Conservation (phyloP, 495 filamentous ascomycete species). For the Daldinia decipiens region DNA sequence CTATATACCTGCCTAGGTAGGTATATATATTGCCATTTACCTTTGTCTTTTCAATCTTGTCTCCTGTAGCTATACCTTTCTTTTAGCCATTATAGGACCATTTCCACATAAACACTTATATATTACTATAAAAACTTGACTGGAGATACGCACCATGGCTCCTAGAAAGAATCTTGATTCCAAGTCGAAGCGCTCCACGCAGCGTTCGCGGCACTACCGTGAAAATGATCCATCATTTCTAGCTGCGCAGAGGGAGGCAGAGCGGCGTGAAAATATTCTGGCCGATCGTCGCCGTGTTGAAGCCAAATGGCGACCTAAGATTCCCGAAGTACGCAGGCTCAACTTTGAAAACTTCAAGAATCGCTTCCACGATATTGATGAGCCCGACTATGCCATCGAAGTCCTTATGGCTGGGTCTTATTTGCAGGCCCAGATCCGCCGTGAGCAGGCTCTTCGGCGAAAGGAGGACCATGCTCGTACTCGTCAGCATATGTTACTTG, state of each 20-base stretch:
- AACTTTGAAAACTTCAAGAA: slow-evolving; percentile 56
- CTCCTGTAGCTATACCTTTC: background rate
- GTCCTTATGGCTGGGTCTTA: slow-evolving; percentile 46
- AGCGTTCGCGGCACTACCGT: background rate
- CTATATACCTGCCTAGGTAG: background rate
- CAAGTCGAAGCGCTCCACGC: slow-evolving; percentile 9
- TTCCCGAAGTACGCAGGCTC: slow-evolving; percentile 49
- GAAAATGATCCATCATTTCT: slow-evolving; percentile 31
- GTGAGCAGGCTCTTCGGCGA: slow-evolving; percentile 43
- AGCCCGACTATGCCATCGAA: slow-evolving; percentile 50
- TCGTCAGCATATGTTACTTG: slow-evolving; percentile 41
- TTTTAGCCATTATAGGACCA: background rate
- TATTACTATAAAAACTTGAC: background rate
- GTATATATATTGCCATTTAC: background rate
- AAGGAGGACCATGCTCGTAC: slow-evolving; percentile 46
- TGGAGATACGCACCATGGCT: slow-evolving; percentile 24
- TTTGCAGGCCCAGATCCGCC: slow-evolving; percentile 49
- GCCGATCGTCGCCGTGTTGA: slow-evolving; percentile 45
- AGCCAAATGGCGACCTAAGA: slow-evolving; percentile 49
- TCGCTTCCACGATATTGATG: slow-evolving; percentile 44
- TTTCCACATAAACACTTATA: background rate
- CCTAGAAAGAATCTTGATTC: slow-evolving; percentile 7
- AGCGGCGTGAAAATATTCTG: slow-evolving; percentile 44
- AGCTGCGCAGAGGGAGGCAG: slow-evolving; percentile 44
- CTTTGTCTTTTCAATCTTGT: background rate